Conservation (phyloP, 2,329 filamentous ascomycete species). For the Rhinocladiella similis region DNA sequence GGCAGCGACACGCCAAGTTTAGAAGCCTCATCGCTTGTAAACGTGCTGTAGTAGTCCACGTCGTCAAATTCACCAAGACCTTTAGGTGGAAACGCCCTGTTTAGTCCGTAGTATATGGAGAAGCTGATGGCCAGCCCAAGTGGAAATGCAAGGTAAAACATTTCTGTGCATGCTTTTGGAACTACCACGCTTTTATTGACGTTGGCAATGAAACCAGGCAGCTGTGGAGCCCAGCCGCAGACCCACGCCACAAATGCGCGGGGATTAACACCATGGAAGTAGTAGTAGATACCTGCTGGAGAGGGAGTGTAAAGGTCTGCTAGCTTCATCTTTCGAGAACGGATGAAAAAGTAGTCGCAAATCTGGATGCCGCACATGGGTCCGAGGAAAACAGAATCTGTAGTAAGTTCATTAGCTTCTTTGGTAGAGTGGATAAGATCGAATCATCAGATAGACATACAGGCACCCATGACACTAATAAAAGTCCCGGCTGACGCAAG, state of each 20-base stretch:
- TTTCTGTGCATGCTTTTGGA: slow-evolving; percentile 36
- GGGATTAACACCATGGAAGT: slow-evolving; percentile 45
- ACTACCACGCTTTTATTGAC: slow-evolving; percentile 24
- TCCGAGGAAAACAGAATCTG: slow-evolving; percentile 47
- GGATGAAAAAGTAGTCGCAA: slow-evolving; percentile 36
- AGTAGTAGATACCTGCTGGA: slow-evolving; percentile 43
- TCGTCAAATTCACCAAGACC: slow-evolving; percentile 24
- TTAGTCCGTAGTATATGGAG: slow-evolving; percentile 34
- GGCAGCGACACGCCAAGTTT: slow-evolving; percentile 19
- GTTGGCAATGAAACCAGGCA: slow-evolving; percentile 33
- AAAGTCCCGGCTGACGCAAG: slow-evolving; percentile 49
- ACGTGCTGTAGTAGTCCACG: slow-evolving; percentile 22
- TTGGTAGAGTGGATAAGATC: no score
- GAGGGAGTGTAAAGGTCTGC: slow-evolving; percentile 43
- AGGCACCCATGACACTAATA: slow-evolving; percentile 45
- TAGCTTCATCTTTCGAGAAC: slow-evolving; percentile 41
- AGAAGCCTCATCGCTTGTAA: slow-evolving; percentile 17
- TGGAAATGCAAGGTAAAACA: slow-evolving; percentile 44
- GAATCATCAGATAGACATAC: background rate
- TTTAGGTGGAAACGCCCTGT: slow-evolving; percentile 26
- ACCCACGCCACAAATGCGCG: slow-evolving; percentile 44
- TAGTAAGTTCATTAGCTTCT: background rate
- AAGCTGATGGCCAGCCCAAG: slow-evolving; percentile 43
- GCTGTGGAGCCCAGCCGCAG: slow-evolving; percentile 33
- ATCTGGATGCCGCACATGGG: slow-evolving; percentile 41